phyloP scores from a whole-genome alignment of 208 protist genomes.

The Trypanosomatidae sp. region DNA sequence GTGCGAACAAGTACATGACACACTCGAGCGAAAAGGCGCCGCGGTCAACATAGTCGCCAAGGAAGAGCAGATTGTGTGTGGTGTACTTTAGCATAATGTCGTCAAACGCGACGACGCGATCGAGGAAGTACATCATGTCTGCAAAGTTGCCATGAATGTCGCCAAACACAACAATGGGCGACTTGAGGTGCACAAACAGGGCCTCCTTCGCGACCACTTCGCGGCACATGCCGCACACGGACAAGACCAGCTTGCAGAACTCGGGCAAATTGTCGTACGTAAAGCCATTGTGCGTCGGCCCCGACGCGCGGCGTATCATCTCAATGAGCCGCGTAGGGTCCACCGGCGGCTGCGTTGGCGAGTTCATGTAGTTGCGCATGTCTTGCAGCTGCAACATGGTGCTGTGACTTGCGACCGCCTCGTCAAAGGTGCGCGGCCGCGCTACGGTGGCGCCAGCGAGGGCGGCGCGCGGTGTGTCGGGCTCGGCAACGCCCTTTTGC shows the following conservation, averaged over 20 bases:
- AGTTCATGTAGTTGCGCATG: conserved; percentile 83
- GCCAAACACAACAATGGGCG: conserved; percentile 84
- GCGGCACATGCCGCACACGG: conserved; percentile 73
- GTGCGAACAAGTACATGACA: conserved; percentile 77
- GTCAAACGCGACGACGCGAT: conserved; percentile 81
- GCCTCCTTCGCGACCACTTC: conserved; percentile 81
- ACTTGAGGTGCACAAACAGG: conserved; percentile 79
- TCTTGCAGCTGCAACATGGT: conserved; percentile 85
- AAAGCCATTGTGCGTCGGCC: conserved; percentile 60
- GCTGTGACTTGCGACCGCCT: conserved; percentile 80
- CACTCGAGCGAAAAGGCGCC: conserved; percentile 85
- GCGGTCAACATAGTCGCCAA: conserved; percentile 98
- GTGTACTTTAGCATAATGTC: conserved; percentile 89
- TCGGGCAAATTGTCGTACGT: conserved; percentile 72
- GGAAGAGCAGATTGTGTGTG: conserved; percentile 90
- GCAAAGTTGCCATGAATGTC: conserved; percentile 92
- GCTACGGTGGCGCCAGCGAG: conserved; percentile 11
- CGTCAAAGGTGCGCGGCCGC: conserved; percentile 45
- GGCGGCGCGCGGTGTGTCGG: conserved; percentile 74
- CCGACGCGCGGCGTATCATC: conserved; percentile 64
- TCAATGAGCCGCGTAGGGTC: conserved; percentile 79
- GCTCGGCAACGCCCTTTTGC: conserved; percentile 64
- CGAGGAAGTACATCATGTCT: conserved; percentile 86
- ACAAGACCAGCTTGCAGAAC: conserved; percentile 77
- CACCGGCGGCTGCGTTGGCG: conserved; percentile 61